phyloP scores from a whole-genome alignment of 257 asterid genomes.

The Gynochthodes officinalis region DNA sequence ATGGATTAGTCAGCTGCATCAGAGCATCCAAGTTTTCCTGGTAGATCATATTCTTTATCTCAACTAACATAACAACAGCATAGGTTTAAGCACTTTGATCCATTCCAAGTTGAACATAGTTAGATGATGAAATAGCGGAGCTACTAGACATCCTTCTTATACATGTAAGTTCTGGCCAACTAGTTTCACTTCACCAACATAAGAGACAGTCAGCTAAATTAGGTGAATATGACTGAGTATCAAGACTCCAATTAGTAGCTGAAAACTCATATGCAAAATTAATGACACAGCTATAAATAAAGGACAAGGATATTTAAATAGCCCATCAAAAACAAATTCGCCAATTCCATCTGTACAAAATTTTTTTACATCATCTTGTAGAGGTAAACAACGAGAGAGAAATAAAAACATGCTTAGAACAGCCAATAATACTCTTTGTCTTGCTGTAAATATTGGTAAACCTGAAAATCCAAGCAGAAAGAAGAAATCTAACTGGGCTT shows the following conservation, averaged over 20 bases:
- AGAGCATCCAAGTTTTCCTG: neutral
- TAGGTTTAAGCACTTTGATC: neutral
- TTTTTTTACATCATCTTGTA: neutral
- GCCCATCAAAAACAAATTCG: no score
- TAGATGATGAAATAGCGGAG: neutral
- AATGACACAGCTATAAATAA: neutral
- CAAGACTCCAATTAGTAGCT: neutral
- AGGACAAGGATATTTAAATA: neutral
- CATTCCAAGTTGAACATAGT: neutral
- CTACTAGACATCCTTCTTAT: neutral
- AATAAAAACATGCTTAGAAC: neutral
- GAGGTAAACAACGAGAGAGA: neutral
- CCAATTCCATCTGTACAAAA: neutral
- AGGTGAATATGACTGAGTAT: neutral
- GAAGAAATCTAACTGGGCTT: no score
- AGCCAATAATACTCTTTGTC: neutral
- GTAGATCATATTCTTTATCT: neutral
- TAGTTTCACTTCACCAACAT: neutral
- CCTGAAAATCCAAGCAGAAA: neutral
- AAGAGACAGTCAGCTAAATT: no score
- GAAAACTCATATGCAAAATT: neutral
- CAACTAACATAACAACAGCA: neutral
- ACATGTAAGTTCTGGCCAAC: neutral
- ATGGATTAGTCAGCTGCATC: no score
- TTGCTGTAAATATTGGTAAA: neutral